phyloP scores from a whole-genome alignment of 805 yeast species.

The Pichia rugopelliculosa region DNA sequence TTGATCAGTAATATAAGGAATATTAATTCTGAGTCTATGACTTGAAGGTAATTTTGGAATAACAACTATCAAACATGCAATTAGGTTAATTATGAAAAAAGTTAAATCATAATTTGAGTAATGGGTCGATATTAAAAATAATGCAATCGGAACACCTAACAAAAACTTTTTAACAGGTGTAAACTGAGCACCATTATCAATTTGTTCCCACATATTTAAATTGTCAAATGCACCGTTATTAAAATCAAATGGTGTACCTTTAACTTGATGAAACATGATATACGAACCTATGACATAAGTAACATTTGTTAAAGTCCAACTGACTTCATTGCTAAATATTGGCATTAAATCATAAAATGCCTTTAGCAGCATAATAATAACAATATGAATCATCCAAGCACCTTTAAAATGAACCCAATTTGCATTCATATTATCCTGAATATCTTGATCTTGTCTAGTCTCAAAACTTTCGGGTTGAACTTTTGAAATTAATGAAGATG shows the following conservation, averaged over 20 bases:
- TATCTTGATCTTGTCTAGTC: conserved; percentile 83
- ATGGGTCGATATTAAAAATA: conserved; percentile 83
- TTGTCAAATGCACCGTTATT: conserved; percentile 94
- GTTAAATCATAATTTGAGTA: conserved; percentile 79
- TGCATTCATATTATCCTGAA: conserved; percentile 86
- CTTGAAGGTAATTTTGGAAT: conserved; percentile 84
- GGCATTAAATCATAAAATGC: conserved; percentile 74
- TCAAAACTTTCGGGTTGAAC: conserved; percentile 90
- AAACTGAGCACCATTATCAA: conserved; percentile 82
- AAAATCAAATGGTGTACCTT: conserved; percentile 96
- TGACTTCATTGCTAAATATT: conserved; percentile 71
- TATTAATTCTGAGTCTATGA: conserved; percentile 66
- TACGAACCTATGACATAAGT: conserved; percentile 88
- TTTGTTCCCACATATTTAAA: conserved; percentile 98
- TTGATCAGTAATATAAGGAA: conserved; percentile 39
- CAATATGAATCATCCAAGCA: conserved; percentile 92
- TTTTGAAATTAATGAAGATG: conserved; percentile 85
- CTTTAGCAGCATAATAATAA: conserved; percentile 67
- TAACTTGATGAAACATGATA: conserved; percentile 92
- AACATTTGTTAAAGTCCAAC: conserved; percentile 90
- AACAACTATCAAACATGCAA: conserved; percentile 79
- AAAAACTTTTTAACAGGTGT: conserved; percentile 94
- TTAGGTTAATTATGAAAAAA: conserved; percentile 69
- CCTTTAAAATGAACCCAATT: conserved; percentile 95
- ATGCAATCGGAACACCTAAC: conserved; percentile 83